Percentiles rank a stretch among this genome's conserved stretches.
Evolutionary conservation across 768 basidiomycete species (phyloP).

Genomic region (Auriscalpium vulgare): DNA sequence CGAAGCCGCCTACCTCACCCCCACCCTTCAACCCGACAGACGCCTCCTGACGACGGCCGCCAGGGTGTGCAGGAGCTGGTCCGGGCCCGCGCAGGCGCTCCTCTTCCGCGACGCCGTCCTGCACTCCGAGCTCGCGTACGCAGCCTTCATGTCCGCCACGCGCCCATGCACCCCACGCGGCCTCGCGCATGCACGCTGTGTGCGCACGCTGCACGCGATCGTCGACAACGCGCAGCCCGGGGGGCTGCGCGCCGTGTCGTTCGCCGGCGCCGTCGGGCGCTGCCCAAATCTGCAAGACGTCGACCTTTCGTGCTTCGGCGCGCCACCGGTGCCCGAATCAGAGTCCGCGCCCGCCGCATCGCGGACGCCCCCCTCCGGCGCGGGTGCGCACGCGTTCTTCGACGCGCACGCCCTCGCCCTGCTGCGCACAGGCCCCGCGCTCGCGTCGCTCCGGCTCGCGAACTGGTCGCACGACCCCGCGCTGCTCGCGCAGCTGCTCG

Average conservation of each 20-base stretch:
- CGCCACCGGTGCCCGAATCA: slow-evolving; percentile 23
- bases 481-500: slow-evolving; percentile 52
- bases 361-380: slow-evolving; percentile 10
- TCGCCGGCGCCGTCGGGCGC: slow-evolving; percentile 47
- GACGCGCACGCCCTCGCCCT: slow-evolving; percentile 36
- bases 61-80: slow-evolving; percentile 64
- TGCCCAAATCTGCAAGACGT: slow-evolving; percentile 56
- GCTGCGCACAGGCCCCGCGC: slow-evolving; percentile 45
- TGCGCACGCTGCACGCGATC: slow-evolving; percentile 47
- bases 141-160: slow-evolving; percentile 46
- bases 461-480: slow-evolving; percentile 65
- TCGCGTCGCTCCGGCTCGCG: slow-evolving; percentile 46
- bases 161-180: slow-evolving; percentile 40
- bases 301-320: slow-evolving; percentile 53
- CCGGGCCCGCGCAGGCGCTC: slow-evolving; percentile 52
- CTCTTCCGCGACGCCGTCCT: slow-evolving; percentile 54
- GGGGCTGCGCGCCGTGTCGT: slow-evolving; percentile 44
- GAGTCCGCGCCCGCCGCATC: no score
- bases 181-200: slow-evolving; percentile 36
- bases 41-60: slow-evolving; percentile 39
- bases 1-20: slow-evolving; percentile 42
- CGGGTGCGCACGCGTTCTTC: slow-evolving; percentile 17
- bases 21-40: slow-evolving; percentile 27
- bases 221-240: slow-evolving; percentile 65
- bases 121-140: slow-evolving; percentile 43